A percentile compares a stretch with the other conserved stretches of the same genome.
Conservation (phyloP, 371 early-diverging fungal species). For the Choanephora cucurbitarum region DNA sequence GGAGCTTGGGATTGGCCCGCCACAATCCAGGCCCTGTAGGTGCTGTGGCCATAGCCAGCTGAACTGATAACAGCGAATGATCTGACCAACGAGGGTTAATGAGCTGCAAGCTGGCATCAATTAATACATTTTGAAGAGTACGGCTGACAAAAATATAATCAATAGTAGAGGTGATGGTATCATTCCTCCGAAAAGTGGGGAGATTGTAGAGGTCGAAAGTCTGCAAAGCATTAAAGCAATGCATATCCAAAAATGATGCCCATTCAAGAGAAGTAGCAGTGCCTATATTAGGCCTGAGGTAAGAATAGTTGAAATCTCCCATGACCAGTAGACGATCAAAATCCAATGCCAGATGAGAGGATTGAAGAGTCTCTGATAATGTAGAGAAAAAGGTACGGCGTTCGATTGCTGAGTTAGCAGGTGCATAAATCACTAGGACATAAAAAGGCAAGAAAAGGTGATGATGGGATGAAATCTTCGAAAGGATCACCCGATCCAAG, state of each 20-base stretch:
- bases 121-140: not conserved
- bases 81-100: too few relatives aligned
- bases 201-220: not conserved
- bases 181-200: not conserved
- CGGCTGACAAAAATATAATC: not conserved
- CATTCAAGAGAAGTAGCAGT: too few relatives aligned
- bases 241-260: not conserved
- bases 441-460: not conserved
- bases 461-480: not conserved
- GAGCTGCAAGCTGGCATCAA: not conserved
- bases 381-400: too few relatives aligned
- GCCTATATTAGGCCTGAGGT: not conserved
- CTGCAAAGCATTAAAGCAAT: not conserved
- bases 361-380: too few relatives aligned
- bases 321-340: too few relatives aligned
- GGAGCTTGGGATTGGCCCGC: constrained; percentile 1
- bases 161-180: not conserved
- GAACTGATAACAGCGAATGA: too few relatives aligned
- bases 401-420: not conserved
- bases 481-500: not conserved
- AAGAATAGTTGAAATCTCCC: constrained; percentile 4
- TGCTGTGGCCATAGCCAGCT: too few relatives aligned
- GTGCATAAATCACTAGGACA: constrained; percentile 1
- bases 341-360: not conserved
- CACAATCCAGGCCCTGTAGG: constrained; percentile 1